Conservation (phyloP, 805 yeast species). For the Metschnikowia baotianmanensis region DNA sequence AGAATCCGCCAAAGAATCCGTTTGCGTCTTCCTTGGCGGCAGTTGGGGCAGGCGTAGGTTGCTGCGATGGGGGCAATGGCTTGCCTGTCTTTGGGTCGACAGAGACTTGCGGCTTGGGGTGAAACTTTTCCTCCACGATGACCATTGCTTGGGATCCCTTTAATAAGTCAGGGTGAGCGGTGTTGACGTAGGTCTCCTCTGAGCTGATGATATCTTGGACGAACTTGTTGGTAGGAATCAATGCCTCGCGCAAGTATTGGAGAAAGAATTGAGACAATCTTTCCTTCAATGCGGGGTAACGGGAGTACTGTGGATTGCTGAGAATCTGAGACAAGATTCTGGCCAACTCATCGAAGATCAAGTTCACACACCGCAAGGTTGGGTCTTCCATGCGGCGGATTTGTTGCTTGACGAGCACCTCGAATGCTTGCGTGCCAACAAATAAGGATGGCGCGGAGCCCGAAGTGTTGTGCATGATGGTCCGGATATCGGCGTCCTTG, state of each 20-base stretch:
- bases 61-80: slow-evolving; percentile 53
- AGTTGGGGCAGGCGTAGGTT: slow-evolving; percentile 27
- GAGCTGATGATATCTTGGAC: slow-evolving; percentile 79
- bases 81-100: slow-evolving; percentile 91
- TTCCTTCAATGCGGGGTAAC: slow-evolving; percentile 91
- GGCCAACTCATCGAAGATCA: slow-evolving; percentile 92
- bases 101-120: slow-evolving; percentile 68
- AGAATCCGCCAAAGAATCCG: slow-evolving; percentile 95
- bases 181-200: slow-evolving; percentile 93
- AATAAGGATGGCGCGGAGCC: slow-evolving; percentile 94
- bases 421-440: slow-evolving; percentile 97
- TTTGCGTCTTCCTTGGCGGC: slow-evolving; percentile 47
- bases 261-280: slow-evolving; percentile 78
- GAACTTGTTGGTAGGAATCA: slow-evolving; percentile 81
- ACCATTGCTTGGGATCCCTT: slow-evolving; percentile 95
- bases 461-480: slow-evolving; percentile 93
- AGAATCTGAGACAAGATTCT: slow-evolving; percentile 84
- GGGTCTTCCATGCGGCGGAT: slow-evolving; percentile 95
- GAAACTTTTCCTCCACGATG: slow-evolving; percentile 84
- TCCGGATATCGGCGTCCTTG: slow-evolving; percentile 92
- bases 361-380: slow-evolving; percentile 77
- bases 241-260: slow-evolving; percentile 72
- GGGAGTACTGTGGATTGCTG: slow-evolving; percentile 73
- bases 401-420: slow-evolving; percentile 74
- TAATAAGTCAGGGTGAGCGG: slow-evolving; percentile 95